phyloP scores from a whole-genome alignment of 352 stramenopile genomes.

The Phytophthora sp. region DNA sequence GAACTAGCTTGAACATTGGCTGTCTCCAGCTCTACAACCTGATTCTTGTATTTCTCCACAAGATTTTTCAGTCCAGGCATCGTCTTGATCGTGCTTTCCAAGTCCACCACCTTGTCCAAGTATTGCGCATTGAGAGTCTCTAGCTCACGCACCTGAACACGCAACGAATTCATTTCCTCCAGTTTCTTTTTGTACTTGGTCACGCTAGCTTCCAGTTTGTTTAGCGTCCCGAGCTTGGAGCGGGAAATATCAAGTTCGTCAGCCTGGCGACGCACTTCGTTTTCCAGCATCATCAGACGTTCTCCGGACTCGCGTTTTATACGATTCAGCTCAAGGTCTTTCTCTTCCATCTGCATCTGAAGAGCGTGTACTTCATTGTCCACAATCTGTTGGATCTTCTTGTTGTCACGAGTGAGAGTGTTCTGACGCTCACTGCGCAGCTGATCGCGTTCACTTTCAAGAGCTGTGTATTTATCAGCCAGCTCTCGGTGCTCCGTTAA shows the following conservation, averaged over 20 bases:
- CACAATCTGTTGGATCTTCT: constrained; percentile 90
- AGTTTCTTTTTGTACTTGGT: constrained; percentile 89
- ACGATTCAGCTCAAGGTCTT: constrained; percentile 74
- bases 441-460: constrained; percentile 76
- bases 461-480: constrained; percentile 45
- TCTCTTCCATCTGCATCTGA: constrained; percentile 78
- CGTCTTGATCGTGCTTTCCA: constrained; percentile 88
- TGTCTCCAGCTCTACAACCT: constrained; percentile 88
- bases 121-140: constrained; percentile 83
- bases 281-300: constrained; percentile 80
- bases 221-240: constrained; percentile 81
- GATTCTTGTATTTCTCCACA: constrained; percentile 90
- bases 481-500: constrained; percentile 58
- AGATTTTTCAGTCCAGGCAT: constrained; percentile 80
- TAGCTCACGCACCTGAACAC: constrained; percentile 76
- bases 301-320: constrained; percentile 79
- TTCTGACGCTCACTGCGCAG: constrained; percentile 74
- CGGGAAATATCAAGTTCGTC: constrained; percentile 88
- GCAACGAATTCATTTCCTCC: constrained; percentile 85
- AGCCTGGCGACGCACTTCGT: constrained; percentile 86
- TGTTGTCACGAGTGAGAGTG: constrained; percentile 83
- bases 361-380: constrained; percentile 81
- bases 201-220: constrained; percentile 82
- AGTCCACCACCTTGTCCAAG: constrained; percentile 83
- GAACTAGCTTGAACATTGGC: constrained; percentile 80